Base-by-base conservation (phyloP, 352 stramenopile species). In the Phytopythium chamaehyphon region DNA sequence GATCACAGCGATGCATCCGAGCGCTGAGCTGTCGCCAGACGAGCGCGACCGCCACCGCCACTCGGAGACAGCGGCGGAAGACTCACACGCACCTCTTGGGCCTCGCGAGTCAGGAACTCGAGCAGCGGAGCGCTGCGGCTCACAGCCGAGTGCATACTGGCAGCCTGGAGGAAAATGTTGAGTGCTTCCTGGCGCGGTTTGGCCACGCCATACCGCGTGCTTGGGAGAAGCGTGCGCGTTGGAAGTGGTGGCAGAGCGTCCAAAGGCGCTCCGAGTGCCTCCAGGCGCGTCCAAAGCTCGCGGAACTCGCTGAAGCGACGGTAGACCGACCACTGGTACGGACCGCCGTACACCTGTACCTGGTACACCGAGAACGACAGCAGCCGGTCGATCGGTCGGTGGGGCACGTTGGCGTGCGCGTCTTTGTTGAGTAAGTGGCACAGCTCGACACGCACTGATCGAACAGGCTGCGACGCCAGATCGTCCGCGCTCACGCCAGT, bases 401-500 rank as follows among this genome's bases (percentile, higher is more conserved):
- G 54, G 7, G 83, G 83, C 31, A 93, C 83, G 55, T 86, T 88
- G 16, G 80, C 79, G 31, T 85, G 76, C n/a, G 83, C 83, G 55
- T 93, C 83, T 54, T 90, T 90, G 73, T 93, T 93, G 57, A 92
- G 78, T 47, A 93, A 54, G 56, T 93, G 83, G 51, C 83, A 93
- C 19, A 93, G 60, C 64, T 93, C 83, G 35, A 93, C 77, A 40
- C 82, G 79, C 37, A 93, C 77, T 4, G 78, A 88, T 16, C 83
- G 81, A 38, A 93, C 66, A 12, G 83, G 83, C 52, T 93, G 83
- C 19, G 74, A 73, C 23, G 69, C 73, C 26, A 93, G 59, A 44
- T 93, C 83, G 7, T 90, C 70, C 23, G 69, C 72, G 8, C 71
- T 83, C 31, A 93, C 44, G 1, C 79, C 80, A n/a, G 75, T 78